A percentile compares a stretch with the other conserved stretches of the same genome.
Conservation (phyloP, 2,329 filamentous ascomycete genomes). For the Aspergillus terreus region DNA sequence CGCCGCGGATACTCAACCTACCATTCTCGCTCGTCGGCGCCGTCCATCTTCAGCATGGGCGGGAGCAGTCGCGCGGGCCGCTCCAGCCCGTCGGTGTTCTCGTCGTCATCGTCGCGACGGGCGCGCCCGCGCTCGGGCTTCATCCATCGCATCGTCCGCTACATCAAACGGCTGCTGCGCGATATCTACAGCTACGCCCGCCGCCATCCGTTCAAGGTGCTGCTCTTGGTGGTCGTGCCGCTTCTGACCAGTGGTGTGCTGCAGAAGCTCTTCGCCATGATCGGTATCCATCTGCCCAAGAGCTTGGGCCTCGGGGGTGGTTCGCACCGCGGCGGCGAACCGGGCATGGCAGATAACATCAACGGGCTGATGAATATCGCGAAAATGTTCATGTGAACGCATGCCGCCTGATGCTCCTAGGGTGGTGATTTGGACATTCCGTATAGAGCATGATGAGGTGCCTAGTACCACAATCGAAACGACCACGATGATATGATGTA, state of each 20-base stretch:
- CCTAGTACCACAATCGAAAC: constrained; percentile 12
- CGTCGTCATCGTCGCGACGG: constrained; percentile 70
- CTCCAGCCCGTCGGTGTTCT: constrained; percentile 47
- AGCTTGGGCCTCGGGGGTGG: constrained; percentile 27
- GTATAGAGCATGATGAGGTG: too few relatives aligned
- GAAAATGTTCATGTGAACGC: constrained; percentile 33
- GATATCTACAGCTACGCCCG: constrained; percentile 79
- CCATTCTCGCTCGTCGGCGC: constrained; percentile 36
- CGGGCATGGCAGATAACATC: constrained; percentile 30
- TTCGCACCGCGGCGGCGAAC: constrained; percentile 11
- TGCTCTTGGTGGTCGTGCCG: constrained; percentile 82
- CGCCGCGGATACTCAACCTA: constrained; percentile 37
- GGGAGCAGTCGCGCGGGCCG: constrained; percentile 29
- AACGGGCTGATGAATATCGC: constrained; percentile 31
- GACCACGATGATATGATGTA: constrained; percentile 19
- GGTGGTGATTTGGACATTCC: too few relatives aligned
- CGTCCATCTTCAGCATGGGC: constrained; percentile 46
- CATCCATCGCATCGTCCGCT: constrained; percentile 67
- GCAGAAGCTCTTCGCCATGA: constrained; percentile 69
- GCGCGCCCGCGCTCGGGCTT: constrained; percentile 74
- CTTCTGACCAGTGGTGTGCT: constrained; percentile 80
- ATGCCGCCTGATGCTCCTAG: too few relatives aligned
- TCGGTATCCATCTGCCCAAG: constrained; percentile 73
- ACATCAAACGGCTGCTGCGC: constrained; percentile 73
- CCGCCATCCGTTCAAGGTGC: constrained; percentile 79